These are phyloP conservation scores for Pichia sp. DNA, from an alignment of 1,139 yeast genomes.

Conservation along the genomic window DNA sequence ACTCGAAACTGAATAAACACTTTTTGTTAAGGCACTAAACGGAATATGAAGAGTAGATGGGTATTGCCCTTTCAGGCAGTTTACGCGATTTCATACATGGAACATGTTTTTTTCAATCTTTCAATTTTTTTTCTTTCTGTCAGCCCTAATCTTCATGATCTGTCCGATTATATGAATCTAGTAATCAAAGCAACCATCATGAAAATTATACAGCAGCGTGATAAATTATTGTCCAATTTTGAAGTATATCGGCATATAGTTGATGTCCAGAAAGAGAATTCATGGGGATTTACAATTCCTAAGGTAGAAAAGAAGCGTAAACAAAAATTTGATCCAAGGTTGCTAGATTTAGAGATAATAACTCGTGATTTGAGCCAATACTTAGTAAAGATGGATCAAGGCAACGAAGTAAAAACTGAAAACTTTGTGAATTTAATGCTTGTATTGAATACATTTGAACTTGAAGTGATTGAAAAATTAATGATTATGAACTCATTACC, in stretches of 20 bases:
- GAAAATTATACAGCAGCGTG: constrained; percentile 47
- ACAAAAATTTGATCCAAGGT: constrained; percentile 37
- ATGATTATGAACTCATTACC: constrained; percentile 84
- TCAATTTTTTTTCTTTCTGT: background rate
- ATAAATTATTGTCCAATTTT: constrained; percentile 62
- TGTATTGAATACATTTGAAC: constrained; percentile 47
- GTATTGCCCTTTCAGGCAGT: background rate
- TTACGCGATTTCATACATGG: background rate
- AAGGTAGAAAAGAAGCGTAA: constrained; percentile 26
- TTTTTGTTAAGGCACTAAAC: too few relatives aligned
- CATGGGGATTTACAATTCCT: constrained; percentile 41
- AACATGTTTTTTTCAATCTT: background rate
- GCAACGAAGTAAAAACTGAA: constrained; percentile 30
- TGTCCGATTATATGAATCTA: background rate
- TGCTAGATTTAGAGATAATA: constrained; percentile 57
- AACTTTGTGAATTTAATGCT: constrained; percentile 51
- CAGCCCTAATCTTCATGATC: background rate
- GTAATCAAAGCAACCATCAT: constrained; percentile 4
- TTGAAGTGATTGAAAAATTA: constrained; percentile 79
- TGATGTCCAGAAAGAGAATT: constrained; percentile 45
- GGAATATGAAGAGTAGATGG: too few relatives aligned
- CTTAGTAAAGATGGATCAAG: constrained; percentile 31
- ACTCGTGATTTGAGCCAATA: constrained; percentile 54
- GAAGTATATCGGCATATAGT: constrained; percentile 65
- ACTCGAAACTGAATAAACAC: background rate